phyloP scores from a whole-genome alignment of 495 filamentous ascomycete species.

The Xylaria curta region DNA sequence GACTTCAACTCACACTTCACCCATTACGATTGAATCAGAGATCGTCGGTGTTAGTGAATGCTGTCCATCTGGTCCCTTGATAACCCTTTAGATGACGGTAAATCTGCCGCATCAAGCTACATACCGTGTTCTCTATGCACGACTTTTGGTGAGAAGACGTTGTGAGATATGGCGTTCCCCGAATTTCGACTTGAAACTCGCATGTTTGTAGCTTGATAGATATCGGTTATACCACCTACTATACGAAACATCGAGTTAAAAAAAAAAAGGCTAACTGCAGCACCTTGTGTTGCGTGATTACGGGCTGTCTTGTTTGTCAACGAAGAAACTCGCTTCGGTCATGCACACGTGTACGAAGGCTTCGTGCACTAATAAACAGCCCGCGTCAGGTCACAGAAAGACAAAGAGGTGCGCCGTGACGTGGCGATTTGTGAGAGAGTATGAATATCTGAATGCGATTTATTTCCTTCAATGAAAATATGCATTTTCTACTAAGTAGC shows the following conservation, averaged over 20 bases:
- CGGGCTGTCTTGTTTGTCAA: background rate
- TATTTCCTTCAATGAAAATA: background rate
- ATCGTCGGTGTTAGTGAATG: too few species aligned
- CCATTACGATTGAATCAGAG: too few species aligned
- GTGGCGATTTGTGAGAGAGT: background rate
- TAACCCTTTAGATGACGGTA: too few species aligned
- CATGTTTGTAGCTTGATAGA: background rate
- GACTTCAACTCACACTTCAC: background rate
- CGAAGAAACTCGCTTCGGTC: background rate
- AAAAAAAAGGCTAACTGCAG: background rate
- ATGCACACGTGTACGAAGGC: background rate
- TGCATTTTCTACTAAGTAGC: background rate
- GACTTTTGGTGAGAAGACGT: too few species aligned
- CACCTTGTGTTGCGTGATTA: background rate
- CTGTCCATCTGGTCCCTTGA: too few species aligned
- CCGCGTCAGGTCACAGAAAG: background rate
- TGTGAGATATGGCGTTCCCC: background rate
- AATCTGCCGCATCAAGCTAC: background rate
- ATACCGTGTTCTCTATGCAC: background rate
- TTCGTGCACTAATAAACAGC: background rate
- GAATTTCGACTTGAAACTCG: too few species aligned
- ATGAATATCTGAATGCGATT: background rate
- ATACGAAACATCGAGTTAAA: background rate
- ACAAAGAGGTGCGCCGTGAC: background rate
- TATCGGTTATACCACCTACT: background rate